A percentile compares a stretch with the other conserved stretches of the same genome.
phyloP scores from a whole-genome alignment of 306 rosid genomes.

The Datisca glomerata region DNA sequence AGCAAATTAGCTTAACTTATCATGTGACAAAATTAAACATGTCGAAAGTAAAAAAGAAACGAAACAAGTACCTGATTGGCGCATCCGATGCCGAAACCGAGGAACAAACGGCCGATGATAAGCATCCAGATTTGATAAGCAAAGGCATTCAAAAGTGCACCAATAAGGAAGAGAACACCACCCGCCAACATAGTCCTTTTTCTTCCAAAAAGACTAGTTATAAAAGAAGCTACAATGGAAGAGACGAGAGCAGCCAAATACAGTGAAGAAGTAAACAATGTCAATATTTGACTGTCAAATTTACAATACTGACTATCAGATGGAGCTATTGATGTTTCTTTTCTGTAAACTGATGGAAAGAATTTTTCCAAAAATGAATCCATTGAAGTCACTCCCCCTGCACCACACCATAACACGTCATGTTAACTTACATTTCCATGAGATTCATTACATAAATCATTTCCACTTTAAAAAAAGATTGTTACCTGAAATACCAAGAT shows the following conservation, averaged over 20 bases:
- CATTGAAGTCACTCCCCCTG: slow-evolving; percentile 87
- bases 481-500: slow-evolving; percentile 74
- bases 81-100: slow-evolving; percentile 77
- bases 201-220: slow-evolving; percentile 44
- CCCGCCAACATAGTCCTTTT: slow-evolving; percentile 42
- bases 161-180: slow-evolving; percentile 38
- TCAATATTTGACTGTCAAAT: slow-evolving; percentile 47
- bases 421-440: not conserved
- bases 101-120: slow-evolving; percentile 50
- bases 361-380: slow-evolving; percentile 41
- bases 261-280: slow-evolving; percentile 66
- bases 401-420: not conserved
- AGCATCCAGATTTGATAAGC: slow-evolving; percentile 48
- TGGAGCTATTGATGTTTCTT: slow-evolving; percentile 16
- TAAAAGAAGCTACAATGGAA: slow-evolving; percentile 27
- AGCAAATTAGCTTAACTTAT: not conserved
- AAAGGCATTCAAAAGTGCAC: slow-evolving; percentile 54
- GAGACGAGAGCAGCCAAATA: slow-evolving; percentile 63
- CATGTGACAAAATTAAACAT: not conserved
- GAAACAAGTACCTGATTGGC: slow-evolving; percentile 48
- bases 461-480: not conserved
- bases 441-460: not conserved
- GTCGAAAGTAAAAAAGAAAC: not conserved
- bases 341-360: slow-evolving; percentile 46
- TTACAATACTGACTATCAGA: slow-evolving; percentile 55